Conservation (phyloP, 129 eudicot genomes). For the Escallonia herrerae region DNA sequence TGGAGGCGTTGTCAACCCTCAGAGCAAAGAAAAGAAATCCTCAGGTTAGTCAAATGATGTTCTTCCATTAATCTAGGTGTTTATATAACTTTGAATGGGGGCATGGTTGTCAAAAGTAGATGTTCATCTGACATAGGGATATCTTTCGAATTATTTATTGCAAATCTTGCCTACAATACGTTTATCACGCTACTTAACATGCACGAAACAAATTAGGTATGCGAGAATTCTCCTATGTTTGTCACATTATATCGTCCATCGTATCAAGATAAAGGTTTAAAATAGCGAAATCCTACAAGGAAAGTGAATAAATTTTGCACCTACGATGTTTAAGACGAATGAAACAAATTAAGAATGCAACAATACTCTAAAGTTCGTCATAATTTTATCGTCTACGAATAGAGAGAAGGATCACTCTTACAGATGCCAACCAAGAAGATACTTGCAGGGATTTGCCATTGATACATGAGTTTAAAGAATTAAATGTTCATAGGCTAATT, state of each 20-base stretch:
- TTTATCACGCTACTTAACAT: background rate
- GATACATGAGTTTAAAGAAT: no score
- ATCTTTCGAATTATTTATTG: background rate
- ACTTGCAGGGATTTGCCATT: background rate
- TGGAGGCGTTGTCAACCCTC: background rate
- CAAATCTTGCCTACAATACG: background rate
- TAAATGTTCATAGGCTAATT: no score
- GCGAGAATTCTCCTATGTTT: background rate
- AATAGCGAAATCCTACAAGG: no score
- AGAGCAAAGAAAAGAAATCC: slow-evolving; percentile 2
- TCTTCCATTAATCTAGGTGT: background rate
- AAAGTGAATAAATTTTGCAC: no score
- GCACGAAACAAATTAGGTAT: background rate
- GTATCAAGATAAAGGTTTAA: no score
- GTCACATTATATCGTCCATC: no score
- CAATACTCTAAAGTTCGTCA: background rate
- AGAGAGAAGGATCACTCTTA: no score
- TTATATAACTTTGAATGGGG: no score
- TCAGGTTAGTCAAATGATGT: slow-evolving; percentile 15
- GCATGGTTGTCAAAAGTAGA: background rate
- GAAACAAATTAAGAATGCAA: background rate
- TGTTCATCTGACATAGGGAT: background rate
- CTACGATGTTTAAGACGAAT: no score
- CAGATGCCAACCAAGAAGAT: no score
- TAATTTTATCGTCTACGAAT: no score